These are phyloP conservation scores for Acacia melanoxylon DNA, from an alignment of 306 rosid genomes.

Conservation along the genomic window DNA sequence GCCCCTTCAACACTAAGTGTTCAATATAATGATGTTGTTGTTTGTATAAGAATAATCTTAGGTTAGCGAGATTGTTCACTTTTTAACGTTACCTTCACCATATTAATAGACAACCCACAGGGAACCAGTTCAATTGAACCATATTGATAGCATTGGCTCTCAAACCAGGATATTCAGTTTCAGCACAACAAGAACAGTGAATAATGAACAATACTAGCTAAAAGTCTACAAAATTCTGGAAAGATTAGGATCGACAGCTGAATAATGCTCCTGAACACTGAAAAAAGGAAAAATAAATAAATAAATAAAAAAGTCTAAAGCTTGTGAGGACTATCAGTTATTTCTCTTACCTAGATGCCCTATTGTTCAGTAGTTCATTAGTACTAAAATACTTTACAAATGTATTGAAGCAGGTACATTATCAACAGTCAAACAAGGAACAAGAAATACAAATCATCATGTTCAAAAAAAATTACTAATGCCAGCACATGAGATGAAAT, in stretches of 20 bases:
- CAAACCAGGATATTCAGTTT: background rate
- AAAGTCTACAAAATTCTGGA: background rate
- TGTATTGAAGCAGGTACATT: slow-evolving; percentile 9
- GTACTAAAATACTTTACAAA: background rate
- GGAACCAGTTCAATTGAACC: slow-evolving; percentile 6
- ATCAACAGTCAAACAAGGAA: background rate
- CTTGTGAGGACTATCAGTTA: background rate
- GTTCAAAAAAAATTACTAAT: background rate
- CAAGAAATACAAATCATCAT: slow-evolving; percentile 7
- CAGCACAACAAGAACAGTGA: slow-evolving; percentile 10
- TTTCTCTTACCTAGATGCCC: background rate
- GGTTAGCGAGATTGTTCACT: background rate
- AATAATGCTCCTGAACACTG: background rate
- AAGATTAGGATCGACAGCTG: background rate
- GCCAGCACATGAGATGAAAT: slow-evolving; percentile 9
- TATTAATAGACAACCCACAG: background rate
- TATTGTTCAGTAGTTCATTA: background rate
- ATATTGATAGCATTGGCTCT: background rate
- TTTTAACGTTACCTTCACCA: background rate
- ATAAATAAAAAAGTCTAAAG: slow-evolving; percentile 2
- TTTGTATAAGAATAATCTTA: background rate
- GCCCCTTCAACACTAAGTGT: background rate
- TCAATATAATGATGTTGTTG: background rate
- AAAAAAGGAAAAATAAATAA: background rate
- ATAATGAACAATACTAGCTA: background rate